A percentile compares a stretch with the other conserved stretches of the same genome.
These are phyloP conservation scores for Populus simonii DNA, from an alignment of 345 rosid genomes.

Conservation along the genomic window DNA sequence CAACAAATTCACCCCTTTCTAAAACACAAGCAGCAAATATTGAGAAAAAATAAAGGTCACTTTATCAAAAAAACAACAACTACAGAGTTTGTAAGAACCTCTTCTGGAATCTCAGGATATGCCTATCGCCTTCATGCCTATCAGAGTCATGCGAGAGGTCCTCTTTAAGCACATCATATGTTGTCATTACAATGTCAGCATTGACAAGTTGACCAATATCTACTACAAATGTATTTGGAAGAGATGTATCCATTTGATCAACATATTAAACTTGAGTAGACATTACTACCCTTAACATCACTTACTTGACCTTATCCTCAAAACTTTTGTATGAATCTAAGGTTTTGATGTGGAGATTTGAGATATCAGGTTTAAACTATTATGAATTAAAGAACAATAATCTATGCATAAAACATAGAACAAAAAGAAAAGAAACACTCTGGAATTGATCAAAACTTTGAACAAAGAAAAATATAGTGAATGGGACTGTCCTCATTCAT, in stretches of 20 bases:
- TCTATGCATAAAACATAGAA: no score
- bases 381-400: no score
- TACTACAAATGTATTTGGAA: constrained; percentile 45
- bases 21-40: background rate
- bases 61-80: constrained; percentile 7
- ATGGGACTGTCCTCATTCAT: no score
- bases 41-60: background rate
- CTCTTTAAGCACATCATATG: constrained; percentile 94
- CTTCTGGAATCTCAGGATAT: constrained; percentile 80
- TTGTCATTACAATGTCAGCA: constrained; percentile 82
- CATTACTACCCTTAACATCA: no score
- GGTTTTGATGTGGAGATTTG: no score
- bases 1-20: background rate
- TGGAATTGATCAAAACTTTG: no score
- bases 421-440: no score
- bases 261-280: no score
- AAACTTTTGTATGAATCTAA: no score
- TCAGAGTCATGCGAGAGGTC: constrained; percentile 91
- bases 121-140: constrained; percentile 93
- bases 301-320: no score
- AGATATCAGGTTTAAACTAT: no score
- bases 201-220: constrained; percentile 62
- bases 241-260: constrained; percentile 34
- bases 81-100: constrained; percentile 49
- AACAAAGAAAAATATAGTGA: no score